Base-by-base conservation (phyloP, 345 rosid species). In the Populus deltoides region DNA sequence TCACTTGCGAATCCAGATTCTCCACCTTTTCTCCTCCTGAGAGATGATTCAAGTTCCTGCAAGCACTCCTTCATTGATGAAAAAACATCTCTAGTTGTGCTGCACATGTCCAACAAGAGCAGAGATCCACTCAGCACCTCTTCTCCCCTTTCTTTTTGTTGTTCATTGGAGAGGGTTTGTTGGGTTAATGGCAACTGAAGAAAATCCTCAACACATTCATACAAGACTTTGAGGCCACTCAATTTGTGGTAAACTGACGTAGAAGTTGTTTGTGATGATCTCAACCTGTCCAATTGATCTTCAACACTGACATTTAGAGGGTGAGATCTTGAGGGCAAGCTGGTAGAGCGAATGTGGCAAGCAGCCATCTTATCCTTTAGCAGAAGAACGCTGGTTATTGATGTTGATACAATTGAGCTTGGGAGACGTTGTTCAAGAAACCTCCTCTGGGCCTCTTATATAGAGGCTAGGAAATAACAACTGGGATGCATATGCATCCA, bases 251-350 rank as follows among this genome's bases (percentile, higher is more conserved):
- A 43, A 5, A 53, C 20, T 8, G 84, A 70, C 25, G 83, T 18
- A 20, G 79, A 68, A 45, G 63, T 24, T 59, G 63, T 59, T 24
- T 79, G 81, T 20, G 83, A 82, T 41, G 78, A 68, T 67, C 77
- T 80, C 51, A 83, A 68, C 66, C 82, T 70, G 6, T 43, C 24
- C 47, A 81, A 74, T 11, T 75, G 83, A 39, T 65, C 82, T 70
- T 75, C 79, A 16, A 83, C 77, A 6, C 15, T 53, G 2, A 20
- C 22, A 22, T 20, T 68, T 25, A 81, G 76, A 45, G 85, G 86
- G 47, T 84, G 86, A 15, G 81, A 33, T 61, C 53, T 75, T 11
- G 82, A 75, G 12, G 88, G 86, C 47, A 83, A 72, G 47, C 86
- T 83, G 68, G 35, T 77, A 4, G 85, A 83, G 12, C 85, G 85